Conservation (phyloP, 1,284 basidiomycete genomes). For the Ustilago esculenta region DNA sequence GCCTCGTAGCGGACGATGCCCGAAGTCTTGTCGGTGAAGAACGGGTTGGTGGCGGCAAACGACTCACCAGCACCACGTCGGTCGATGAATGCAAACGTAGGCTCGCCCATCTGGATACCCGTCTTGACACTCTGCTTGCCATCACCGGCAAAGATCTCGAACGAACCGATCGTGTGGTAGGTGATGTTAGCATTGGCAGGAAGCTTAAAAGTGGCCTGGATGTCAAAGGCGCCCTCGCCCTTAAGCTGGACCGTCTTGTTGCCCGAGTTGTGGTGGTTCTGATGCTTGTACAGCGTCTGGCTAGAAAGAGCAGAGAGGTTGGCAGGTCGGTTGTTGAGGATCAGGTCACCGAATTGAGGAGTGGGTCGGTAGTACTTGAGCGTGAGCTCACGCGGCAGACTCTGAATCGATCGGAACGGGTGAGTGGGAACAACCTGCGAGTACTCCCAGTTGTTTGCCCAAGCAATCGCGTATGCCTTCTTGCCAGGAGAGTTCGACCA, state of each 20-base stretch:
- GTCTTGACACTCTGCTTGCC: constrained; percentile 45
- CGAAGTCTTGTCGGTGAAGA: constrained; percentile 66
- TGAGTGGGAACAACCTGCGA: constrained; percentile 67
- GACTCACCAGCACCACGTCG: constrained; percentile 57
- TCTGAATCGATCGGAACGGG: constrained; percentile 68
- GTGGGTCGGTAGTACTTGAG: constrained; percentile 58
- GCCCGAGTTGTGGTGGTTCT: constrained; percentile 19
- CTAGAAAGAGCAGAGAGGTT: constrained; percentile 54
- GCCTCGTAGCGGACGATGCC: constrained; percentile 40
- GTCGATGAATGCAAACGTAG: constrained; percentile 63
- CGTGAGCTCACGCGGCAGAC: constrained; percentile 62
- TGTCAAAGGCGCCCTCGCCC: constrained; percentile 64
- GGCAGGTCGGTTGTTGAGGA: constrained; percentile 64
- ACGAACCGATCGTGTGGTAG: constrained; percentile 42
- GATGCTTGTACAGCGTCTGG: constrained; percentile 29
- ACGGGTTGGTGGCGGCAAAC: constrained; percentile 62
- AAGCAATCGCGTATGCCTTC: constrained; percentile 64
- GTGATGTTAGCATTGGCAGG: constrained; percentile 30
- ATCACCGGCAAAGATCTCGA: constrained; percentile 33
- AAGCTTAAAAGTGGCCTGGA: constrained; percentile 61
- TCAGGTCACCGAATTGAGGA: constrained; percentile 59
- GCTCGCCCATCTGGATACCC: constrained; percentile 59
- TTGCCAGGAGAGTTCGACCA: constrained; percentile 62
- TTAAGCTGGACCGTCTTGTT: constrained; percentile 57
- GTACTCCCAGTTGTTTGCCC: constrained; percentile 70